These are phyloP conservation scores for Candida albicans DNA, from an alignment of 1,139 yeast species.

Conservation along the genomic window DNA sequence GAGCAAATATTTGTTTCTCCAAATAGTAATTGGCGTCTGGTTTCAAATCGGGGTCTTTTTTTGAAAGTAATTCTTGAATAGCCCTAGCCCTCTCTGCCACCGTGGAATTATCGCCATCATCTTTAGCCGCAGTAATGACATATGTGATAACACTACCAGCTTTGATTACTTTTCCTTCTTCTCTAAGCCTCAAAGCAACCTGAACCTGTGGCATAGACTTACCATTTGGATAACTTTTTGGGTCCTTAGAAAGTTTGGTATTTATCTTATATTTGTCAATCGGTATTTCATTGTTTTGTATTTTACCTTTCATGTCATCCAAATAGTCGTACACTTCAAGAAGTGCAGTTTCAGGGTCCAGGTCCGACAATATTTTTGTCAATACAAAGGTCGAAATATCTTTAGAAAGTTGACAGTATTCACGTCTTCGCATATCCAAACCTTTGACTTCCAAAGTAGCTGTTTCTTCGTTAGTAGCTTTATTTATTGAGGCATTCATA, in stretches of 20 bases:
- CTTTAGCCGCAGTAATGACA: constrained; percentile 57
- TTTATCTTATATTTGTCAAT: constrained; percentile 69
- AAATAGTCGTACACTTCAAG: constrained; percentile 72
- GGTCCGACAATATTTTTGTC: constrained; percentile 67
- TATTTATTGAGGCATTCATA: constrained; percentile 54
- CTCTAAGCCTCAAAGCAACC: constrained; percentile 79
- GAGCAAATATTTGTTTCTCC: constrained; percentile 87
- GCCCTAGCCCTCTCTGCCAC: constrained; percentile 82
- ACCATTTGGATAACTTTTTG: constrained; percentile 71
- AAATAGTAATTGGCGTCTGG: constrained; percentile 82
- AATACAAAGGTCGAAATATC: constrained; percentile 80
- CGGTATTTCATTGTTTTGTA: constrained; percentile 61
- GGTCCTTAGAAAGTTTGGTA: constrained; percentile 76
- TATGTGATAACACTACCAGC: constrained; percentile 91
- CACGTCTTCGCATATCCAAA: constrained; percentile 95
- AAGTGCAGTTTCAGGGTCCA: constrained; percentile 77
- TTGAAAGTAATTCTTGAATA: constrained; percentile 63
- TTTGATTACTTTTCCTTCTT: constrained; percentile 78
- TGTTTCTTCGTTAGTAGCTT: constrained; percentile 50
- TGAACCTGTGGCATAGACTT: constrained; percentile 90
- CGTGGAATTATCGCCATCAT: constrained; percentile 37
- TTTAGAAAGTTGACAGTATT: constrained; percentile 88
- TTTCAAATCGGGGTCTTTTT: constrained; percentile 43
- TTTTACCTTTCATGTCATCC: constrained; percentile 57
- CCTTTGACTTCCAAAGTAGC: constrained; percentile 86